Evolutionary conservation across 2,329 filamentous ascomycete species (phyloP).

Genomic region (Blumeria hordei): DNA sequence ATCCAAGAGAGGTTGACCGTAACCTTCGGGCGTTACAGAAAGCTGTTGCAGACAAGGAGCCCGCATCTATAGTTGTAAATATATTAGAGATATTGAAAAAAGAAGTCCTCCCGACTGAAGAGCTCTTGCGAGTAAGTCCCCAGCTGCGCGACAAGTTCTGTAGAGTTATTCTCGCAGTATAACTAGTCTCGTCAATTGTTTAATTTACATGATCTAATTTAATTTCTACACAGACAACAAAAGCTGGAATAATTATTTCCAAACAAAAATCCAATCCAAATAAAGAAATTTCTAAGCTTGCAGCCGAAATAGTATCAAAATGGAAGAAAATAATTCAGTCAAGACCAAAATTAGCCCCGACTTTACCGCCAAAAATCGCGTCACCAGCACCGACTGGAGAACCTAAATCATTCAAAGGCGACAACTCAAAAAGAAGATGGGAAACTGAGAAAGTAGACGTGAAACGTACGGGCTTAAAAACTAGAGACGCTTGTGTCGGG

Average conservation of each 20-base stretch:
- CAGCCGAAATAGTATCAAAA: constrained; percentile 63
- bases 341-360: constrained; percentile 16
- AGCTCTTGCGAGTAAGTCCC: constrained; percentile 50
- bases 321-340: constrained; percentile 66
- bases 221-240: constrained; percentile 38
- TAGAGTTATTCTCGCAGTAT: background rate
- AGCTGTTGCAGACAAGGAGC: constrained; percentile 50
- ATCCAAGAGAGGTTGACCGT: constrained; percentile 12
- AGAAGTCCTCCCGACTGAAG: constrained; percentile 64
- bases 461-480: constrained; percentile 46
- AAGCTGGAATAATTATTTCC: constrained; percentile 72
- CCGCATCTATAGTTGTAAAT: constrained; percentile 43
- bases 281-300: constrained; percentile 56
- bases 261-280: constrained; percentile 54
- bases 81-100: constrained; percentile 60
- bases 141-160: constrained; percentile 1
- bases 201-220: background rate
- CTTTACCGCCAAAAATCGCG: constrained; percentile 9
- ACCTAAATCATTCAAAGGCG: constrained; percentile 28
- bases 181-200: background rate
- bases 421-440: constrained; percentile 59
- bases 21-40: constrained; percentile 40
- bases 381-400: constrained; percentile 19
- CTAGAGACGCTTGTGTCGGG: constrained; percentile 67
- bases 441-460: constrained; percentile 60